Percentiles rank a stretch among this genome's conserved stretches.
These are phyloP conservation scores for Tetrapisispora iriomotensis DNA, from an alignment of 805 yeast species.

Conservation along the genomic window DNA sequence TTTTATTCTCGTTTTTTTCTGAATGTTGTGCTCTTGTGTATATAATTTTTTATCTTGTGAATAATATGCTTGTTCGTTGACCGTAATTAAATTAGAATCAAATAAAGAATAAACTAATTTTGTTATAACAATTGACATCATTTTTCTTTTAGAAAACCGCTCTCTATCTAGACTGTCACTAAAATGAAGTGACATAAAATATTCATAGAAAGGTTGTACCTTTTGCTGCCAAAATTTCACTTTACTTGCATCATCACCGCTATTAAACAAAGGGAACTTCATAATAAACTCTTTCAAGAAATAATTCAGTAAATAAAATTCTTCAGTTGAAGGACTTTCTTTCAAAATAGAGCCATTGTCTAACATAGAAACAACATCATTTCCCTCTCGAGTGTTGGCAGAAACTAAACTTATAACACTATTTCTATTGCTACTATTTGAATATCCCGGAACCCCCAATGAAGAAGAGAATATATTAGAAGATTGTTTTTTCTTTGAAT, in stretches of 20 bases:
- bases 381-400: not conserved
- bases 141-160: conserved; percentile 60
- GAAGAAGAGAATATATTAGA: not conserved
- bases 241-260: conserved; percentile 29
- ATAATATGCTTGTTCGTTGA: conserved; percentile 43
- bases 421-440: not conserved
- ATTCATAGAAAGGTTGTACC: conserved; percentile 73
- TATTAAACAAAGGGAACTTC: conserved; percentile 66
- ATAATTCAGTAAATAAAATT: conserved; percentile 60
- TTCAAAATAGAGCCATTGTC: not conserved
- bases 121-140: conserved; percentile 48
- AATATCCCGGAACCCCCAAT: not conserved
- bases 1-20: conserved; percentile 23
- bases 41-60: conserved; percentile 23
- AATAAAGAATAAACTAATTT: conserved; percentile 55
- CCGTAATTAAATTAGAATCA: conserved; percentile 65
- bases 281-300: conserved; percentile 52
- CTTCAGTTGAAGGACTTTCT: conserved; percentile 12
- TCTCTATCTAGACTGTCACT: conserved; percentile 67
- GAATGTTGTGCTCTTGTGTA: conserved; percentile 19
- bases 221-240: conserved; percentile 70
- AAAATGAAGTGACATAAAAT: conserved; percentile 61
- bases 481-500: not conserved
- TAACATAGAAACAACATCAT: too few relatives aligned
- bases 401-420: conserved; percentile 1